Conservation (phyloP, 257 asterid species). For the Ocimum tenuiflorum region DNA sequence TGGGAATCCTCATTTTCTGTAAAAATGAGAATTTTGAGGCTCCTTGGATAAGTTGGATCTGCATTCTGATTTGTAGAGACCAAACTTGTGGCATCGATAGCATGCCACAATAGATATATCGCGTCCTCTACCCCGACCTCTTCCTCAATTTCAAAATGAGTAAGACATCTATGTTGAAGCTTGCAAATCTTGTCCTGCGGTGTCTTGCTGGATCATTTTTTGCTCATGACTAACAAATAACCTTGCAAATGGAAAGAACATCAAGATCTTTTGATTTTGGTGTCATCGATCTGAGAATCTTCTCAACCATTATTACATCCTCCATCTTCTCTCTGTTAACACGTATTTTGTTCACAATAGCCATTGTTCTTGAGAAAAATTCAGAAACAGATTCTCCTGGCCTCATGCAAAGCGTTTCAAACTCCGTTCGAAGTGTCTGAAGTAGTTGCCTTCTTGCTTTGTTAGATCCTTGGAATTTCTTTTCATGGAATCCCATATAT, state of each 20-base stretch:
- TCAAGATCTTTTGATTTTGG: not conserved
- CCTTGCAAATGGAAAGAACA: not conserved
- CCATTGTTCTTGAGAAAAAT: not conserved
- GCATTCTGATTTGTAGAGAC: not conserved
- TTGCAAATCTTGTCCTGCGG: not conserved
- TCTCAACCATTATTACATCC: not conserved
- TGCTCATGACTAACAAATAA: slow-evolving; percentile 1
- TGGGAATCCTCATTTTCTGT: not conserved
- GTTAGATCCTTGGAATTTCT: not conserved
- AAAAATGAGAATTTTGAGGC: not conserved
- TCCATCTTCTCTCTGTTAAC: slow-evolving; percentile 11
- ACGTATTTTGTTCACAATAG: slow-evolving; percentile 4
- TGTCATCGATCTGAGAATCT: not conserved
- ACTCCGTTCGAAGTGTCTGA: not conserved
- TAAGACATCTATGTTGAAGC: not conserved
- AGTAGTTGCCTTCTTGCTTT: not conserved
- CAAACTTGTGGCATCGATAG: not conserved
- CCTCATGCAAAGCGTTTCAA: not conserved
- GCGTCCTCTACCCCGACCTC: not conserved
- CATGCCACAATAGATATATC: not conserved
- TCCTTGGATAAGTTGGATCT: not conserved
- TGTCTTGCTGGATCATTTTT: not conserved
- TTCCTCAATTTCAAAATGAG: not conserved
- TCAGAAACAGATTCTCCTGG: not conserved
- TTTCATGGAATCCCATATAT: slow-evolving; percentile 14